Evolutionary conservation across 495 filamentous ascomycete genomes (phyloP).

Genomic region (Penicillium alfredii): DNA sequence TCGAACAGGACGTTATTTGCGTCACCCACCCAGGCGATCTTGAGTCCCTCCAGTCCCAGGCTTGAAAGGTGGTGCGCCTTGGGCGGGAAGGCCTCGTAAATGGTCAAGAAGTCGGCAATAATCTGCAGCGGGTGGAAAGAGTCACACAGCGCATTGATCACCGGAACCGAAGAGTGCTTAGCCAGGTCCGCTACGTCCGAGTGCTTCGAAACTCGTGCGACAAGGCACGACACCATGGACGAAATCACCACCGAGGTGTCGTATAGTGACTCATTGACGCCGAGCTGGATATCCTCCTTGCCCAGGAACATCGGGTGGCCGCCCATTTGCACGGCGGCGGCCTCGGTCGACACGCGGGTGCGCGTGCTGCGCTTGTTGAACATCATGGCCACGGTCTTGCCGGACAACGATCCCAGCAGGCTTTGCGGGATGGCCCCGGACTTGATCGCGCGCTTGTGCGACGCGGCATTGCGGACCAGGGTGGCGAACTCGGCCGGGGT

Average conservation of each 20-base stretch:
- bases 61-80: constrained; percentile 38
- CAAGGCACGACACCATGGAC: constrained; percentile 85
- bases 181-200: constrained; percentile 74
- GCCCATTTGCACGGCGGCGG: constrained; percentile 72
- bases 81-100: constrained; percentile 65
- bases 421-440: constrained; percentile 54
- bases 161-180: constrained; percentile 74
- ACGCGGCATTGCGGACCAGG: constrained; percentile 72
- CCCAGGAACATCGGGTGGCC: constrained; percentile 96
- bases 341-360: constrained; percentile 88
- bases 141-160: constrained; percentile 91
- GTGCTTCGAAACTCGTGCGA: constrained; percentile 83
- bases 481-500: constrained; percentile 69
- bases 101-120: constrained; percentile 86
- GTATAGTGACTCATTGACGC: constrained; percentile 88
- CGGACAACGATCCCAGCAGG: constrained; percentile 52
- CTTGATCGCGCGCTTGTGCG: constrained; percentile 74
- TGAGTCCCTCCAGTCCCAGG: constrained; percentile 72
- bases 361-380: constrained; percentile 93
- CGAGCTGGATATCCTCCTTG: constrained; percentile 90
- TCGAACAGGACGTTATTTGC: constrained; percentile 97
- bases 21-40: constrained; percentile 94
- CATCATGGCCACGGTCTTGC: constrained; percentile 87
- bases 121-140: constrained; percentile 88
- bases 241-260: constrained; percentile 87